A percentile compares a stretch with the other conserved stretches of the same genome.
These are phyloP conservation scores for Pleochaeta shiraiana DNA, from an alignment of 2,329 filamentous ascomycete genomes.

Conservation along the genomic window DNA sequence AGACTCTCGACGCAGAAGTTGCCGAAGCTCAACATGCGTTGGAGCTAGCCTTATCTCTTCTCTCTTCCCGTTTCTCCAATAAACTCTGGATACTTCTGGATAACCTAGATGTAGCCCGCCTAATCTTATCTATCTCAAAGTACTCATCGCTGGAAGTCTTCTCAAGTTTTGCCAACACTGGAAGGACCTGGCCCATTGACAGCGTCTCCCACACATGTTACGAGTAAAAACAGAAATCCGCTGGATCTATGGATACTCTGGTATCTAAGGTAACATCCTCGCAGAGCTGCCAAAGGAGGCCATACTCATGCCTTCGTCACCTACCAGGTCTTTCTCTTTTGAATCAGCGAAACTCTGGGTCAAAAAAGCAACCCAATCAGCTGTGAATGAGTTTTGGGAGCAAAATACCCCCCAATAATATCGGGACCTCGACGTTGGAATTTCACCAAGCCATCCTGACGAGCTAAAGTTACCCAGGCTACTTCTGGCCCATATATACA, in stretches of 20 bases:
- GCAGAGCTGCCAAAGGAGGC: not conserved
- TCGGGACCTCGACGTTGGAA: not conserved
- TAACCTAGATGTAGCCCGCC: too few species aligned
- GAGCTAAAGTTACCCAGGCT: not conserved
- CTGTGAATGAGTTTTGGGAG: not conserved
- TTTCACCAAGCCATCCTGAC: not conserved
- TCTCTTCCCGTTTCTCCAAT: not conserved
- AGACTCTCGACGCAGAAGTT: not conserved
- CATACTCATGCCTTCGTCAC: not conserved
- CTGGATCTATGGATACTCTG: not conserved
- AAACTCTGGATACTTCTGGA: too few species aligned
- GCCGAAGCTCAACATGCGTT: not conserved
- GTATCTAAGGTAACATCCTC: not conserved
- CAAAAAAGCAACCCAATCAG: not conserved
- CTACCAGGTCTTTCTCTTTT: not conserved
- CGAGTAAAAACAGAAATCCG: not conserved
- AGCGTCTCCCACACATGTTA: not conserved
- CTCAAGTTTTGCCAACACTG: not conserved
- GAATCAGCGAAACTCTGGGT: not conserved
- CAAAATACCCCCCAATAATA: not conserved
- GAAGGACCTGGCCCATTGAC: not conserved
- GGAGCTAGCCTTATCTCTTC: not conserved
- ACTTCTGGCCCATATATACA: not conserved
- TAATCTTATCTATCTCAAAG: too few species aligned
- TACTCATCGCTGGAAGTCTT: constrained; percentile 6